A percentile compares a stretch with the other conserved stretches of the same genome.
phyloP scores from a whole-genome alignment of 2,329 filamentous ascomycete genomes.

The Diaporthe ampelina region DNA sequence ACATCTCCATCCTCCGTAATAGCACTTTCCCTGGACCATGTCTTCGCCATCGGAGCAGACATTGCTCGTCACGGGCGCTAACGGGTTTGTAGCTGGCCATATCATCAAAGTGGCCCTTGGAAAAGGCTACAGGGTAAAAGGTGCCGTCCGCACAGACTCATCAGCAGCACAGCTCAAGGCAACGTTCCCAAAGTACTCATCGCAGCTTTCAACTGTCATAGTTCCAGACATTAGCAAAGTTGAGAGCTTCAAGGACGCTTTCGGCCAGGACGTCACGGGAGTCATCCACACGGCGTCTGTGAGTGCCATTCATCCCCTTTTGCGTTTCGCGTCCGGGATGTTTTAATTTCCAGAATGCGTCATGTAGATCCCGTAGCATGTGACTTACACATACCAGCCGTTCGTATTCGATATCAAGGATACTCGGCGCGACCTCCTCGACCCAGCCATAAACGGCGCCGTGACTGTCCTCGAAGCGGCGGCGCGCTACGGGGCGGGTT shows the following conservation, averaged over 20 bases:
- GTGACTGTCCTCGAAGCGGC: constrained; percentile 56
- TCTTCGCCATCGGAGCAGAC: constrained; percentile 13
- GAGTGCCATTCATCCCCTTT: neutral
- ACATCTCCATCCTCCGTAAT: neutral
- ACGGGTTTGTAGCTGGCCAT: constrained; percentile 18
- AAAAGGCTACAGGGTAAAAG: constrained; percentile 27
- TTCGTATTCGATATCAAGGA: constrained; percentile 52
- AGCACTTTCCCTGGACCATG: neutral
- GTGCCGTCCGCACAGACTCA: constrained; percentile 24
- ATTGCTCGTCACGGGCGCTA: constrained; percentile 35
- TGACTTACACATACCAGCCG: constrained; percentile 41
- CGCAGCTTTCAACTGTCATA: constrained; percentile 50
- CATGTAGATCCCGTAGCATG: neutral
- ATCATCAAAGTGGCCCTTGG: constrained; percentile 36
- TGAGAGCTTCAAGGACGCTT: constrained; percentile 53
- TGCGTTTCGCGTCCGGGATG: neutral
- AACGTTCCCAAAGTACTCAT: constrained; percentile 14
- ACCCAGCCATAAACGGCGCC: constrained; percentile 59
- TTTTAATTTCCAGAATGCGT: neutral
- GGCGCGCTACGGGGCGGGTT: constrained; percentile 42
- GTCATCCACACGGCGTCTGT: constrained; percentile 56
- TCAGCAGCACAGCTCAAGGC: constrained; percentile 10
- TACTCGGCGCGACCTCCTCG: constrained; percentile 58
- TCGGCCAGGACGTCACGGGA: constrained; percentile 51
- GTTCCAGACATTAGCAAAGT: constrained; percentile 53